These are phyloP conservation scores for Lepidium didymum DNA, from an alignment of 345 rosid genomes.

Conservation along the genomic window DNA sequence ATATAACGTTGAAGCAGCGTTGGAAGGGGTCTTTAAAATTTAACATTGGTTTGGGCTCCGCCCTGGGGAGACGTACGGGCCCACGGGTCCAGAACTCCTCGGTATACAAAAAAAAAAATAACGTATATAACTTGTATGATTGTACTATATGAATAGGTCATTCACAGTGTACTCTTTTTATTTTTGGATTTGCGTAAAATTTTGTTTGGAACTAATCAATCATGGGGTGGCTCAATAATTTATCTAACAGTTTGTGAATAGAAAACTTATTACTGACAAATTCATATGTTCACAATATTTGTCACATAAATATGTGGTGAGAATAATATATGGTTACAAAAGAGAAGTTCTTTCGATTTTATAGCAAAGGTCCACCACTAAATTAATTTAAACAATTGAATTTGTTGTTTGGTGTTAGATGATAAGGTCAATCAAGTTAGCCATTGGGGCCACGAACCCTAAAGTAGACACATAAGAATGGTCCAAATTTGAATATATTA, in stretches of 20 bases:
- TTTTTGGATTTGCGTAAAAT: background rate
- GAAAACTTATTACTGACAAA: background rate
- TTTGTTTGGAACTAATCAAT: background rate
- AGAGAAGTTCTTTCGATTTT: background rate
- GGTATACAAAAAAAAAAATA: too few species aligned
- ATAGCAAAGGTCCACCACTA: constrained; percentile 19
- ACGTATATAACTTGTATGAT: background rate
- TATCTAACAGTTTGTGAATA: background rate
- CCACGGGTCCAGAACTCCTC: too few species aligned
- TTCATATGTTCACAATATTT: background rate
- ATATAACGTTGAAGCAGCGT: too few species aligned
- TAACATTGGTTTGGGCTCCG: too few species aligned
- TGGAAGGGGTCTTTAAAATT: too few species aligned
- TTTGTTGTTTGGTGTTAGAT: background rate
- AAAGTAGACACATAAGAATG: background rate
- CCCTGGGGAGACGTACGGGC: too few species aligned
- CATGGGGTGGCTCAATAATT: background rate
- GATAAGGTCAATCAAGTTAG: constrained; percentile 17
- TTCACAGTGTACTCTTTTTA: background rate
- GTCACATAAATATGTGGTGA: background rate
- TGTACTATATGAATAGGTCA: background rate
- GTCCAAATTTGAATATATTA: background rate
- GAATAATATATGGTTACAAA: background rate
- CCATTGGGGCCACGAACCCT: constrained; percentile 10
- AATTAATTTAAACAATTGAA: background rate